These are phyloP conservation scores for Xylogone sp. DNA, from an alignment of 2,329 filamentous ascomycete genomes.

Conservation along the genomic window DNA sequence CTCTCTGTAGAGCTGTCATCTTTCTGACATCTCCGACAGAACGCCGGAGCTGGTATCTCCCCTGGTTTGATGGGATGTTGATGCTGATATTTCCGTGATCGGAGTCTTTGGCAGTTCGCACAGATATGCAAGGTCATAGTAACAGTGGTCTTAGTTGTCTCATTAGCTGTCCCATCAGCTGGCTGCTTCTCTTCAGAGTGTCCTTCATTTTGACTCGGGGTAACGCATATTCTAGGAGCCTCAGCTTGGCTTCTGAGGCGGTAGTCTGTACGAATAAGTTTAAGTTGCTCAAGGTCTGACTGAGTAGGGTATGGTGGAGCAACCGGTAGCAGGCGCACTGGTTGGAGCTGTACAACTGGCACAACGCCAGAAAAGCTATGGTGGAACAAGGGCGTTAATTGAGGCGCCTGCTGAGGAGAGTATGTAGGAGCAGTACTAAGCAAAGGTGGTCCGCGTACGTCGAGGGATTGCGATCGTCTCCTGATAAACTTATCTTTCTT, in stretches of 20 bases:
- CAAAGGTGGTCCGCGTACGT: slow-evolving; percentile 2
- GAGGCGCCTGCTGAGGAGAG: slow-evolving; percentile 7
- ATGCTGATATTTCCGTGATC: slow-evolving; percentile 36
- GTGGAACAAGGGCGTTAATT: slow-evolving; percentile 1
- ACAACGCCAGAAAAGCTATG: slow-evolving; percentile 1
- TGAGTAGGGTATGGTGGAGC: slow-evolving; percentile 9
- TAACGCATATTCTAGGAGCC: not conserved
- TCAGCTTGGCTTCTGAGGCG: slow-evolving; percentile 1
- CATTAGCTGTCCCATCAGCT: not conserved
- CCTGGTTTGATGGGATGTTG: slow-evolving; percentile 28
- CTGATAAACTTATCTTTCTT: slow-evolving; percentile 13
- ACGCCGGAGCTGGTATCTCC: slow-evolving; percentile 29
- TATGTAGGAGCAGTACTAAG: slow-evolving; percentile 13
- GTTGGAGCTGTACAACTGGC: not conserved
- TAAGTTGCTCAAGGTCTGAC: slow-evolving; percentile 15
- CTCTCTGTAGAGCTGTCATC: slow-evolving; percentile 20
- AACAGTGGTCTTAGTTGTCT: slow-evolving; percentile 24
- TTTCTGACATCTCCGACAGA: slow-evolving; percentile 33
- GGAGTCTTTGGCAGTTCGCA: slow-evolving; percentile 35
- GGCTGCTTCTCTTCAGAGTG: too few species aligned
- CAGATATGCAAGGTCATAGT: slow-evolving; percentile 37
- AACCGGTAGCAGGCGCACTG: slow-evolving; percentile 1
- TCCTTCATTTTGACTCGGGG: too few species aligned
- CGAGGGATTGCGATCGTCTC: slow-evolving; percentile 6
- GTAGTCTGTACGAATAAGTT: slow-evolving; percentile 16